These are phyloP conservation scores for Plasmopara muralis DNA, from an alignment of 352 stramenopile species.

Conservation along the genomic window DNA sequence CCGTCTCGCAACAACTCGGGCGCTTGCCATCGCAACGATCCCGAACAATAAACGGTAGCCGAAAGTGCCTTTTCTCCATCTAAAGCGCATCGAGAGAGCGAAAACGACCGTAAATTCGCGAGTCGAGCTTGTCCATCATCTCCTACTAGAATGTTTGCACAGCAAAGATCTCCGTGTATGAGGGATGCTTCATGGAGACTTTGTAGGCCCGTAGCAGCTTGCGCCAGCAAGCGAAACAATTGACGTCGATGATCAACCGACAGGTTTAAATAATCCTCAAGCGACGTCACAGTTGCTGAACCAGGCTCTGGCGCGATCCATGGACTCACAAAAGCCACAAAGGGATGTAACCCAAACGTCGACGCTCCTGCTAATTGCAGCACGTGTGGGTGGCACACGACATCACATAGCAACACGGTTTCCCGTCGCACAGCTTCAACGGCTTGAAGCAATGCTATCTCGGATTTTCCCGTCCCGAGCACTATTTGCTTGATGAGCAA, in stretches of 20 bases:
- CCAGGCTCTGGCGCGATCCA: slow-evolving; percentile 21
- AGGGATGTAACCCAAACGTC: slow-evolving; percentile 35
- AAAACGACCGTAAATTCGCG: slow-evolving; percentile 41
- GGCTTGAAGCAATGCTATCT: slow-evolving; percentile 9
- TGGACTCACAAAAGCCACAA: slow-evolving; percentile 47
- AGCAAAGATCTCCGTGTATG: slow-evolving; percentile 47
- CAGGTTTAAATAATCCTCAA: slow-evolving; percentile 49
- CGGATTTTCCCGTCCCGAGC: slow-evolving; percentile 6
- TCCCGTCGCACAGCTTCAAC: slow-evolving; percentile 33
- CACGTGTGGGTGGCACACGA: slow-evolving; percentile 43
- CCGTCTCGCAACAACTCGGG: slow-evolving; percentile 35
- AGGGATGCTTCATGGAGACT: slow-evolving; percentile 46
- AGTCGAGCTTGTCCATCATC: slow-evolving; percentile 52
- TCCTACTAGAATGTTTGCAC: slow-evolving; percentile 50
- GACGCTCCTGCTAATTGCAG: slow-evolving; percentile 51
- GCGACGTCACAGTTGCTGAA: slow-evolving; percentile 25
- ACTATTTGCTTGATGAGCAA: slow-evolving; percentile 42
- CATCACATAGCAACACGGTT: slow-evolving; percentile 29
- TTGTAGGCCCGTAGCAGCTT: slow-evolving; percentile 42
- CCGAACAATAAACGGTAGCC: slow-evolving; percentile 3
- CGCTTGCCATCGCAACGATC: slow-evolving; percentile 47
- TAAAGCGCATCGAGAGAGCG: slow-evolving; percentile 10
- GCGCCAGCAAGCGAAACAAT: slow-evolving; percentile 36
- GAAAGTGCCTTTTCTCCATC: slow-evolving; percentile 1
- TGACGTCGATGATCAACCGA: slow-evolving; percentile 34